Evolutionary conservation across 2,329 filamentous ascomycete genomes (phyloP).

Genomic region (Phaeophleospora eucalypticola): DNA sequence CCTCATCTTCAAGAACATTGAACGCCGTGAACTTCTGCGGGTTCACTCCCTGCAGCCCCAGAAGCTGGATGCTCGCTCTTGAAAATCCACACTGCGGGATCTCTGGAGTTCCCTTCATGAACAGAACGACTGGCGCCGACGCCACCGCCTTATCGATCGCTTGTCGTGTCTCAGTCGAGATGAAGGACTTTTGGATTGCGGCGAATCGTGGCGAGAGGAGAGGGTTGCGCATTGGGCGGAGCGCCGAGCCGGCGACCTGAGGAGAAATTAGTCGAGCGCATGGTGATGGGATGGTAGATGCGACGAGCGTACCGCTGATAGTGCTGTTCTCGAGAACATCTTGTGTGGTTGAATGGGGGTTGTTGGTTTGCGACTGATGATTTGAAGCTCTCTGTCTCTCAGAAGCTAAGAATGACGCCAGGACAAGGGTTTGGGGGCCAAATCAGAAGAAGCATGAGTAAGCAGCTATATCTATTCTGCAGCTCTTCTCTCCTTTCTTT

Average conservation of each 20-base stretch:
- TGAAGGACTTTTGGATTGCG: conserved; percentile 56
- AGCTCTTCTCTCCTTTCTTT: neutral
- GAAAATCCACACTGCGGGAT: conserved; percentile 96
- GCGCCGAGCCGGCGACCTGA: conserved; percentile 46
- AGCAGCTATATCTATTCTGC: neutral
- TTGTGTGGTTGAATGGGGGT: conserved; percentile 5
- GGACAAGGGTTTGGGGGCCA: neutral
- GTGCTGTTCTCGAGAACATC: conserved; percentile 31
- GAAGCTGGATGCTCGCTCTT: conserved; percentile 86
- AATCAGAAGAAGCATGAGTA: neutral
- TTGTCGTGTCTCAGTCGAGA: conserved; percentile 73
- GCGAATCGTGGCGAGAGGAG: conserved; percentile 43
- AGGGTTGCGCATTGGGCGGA: conserved; percentile 39
- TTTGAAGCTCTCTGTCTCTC: neutral
- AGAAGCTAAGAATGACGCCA: neutral
- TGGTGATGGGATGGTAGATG: neutral
- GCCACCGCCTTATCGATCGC: conserved; percentile 88
- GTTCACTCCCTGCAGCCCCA: conserved; percentile 91
- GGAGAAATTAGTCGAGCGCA: neutral
- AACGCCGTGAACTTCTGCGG: conserved; percentile 96
- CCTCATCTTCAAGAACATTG: conserved; percentile 90
- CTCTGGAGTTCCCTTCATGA: conserved; percentile 99
- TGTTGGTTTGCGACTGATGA: neutral
- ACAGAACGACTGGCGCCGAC: conserved; percentile 88
- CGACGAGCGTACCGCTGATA: conserved; percentile 24